These are phyloP conservation scores for Venturia aucupariae DNA, from an alignment of 2,329 filamentous ascomycete species.

Conservation along the genomic window DNA sequence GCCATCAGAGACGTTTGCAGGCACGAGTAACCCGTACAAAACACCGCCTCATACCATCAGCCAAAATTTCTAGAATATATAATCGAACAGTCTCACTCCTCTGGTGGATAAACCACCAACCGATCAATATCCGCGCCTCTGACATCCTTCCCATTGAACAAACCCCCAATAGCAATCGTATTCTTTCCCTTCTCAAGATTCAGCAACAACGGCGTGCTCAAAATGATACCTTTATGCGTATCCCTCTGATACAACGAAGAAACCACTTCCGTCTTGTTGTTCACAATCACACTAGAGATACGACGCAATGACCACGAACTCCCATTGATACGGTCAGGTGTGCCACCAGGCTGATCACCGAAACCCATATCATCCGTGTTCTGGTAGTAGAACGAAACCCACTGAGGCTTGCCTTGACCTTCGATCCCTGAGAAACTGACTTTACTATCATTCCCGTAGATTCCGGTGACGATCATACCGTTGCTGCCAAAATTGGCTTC, in stretches of 20 bases:
- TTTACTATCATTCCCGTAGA: slow-evolving; percentile 47
- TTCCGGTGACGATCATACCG: slow-evolving; percentile 41
- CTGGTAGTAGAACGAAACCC: slow-evolving; percentile 51
- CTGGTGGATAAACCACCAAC: slow-evolving; percentile 51
- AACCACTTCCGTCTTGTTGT: slow-evolving; percentile 40
- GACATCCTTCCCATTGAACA: slow-evolving; percentile 47
- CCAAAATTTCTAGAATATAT: too few relatives aligned
- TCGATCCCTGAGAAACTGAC: slow-evolving; percentile 42
- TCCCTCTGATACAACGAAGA: slow-evolving; percentile 46
- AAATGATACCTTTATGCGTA: slow-evolving; percentile 50
- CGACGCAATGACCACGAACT: slow-evolving; percentile 48
- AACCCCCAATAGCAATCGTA: slow-evolving; percentile 48
- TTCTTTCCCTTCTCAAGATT: slow-evolving; percentile 45
- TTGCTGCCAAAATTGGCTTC: slow-evolving; percentile 45
- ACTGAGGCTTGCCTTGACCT: slow-evolving; percentile 44
- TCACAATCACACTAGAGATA: slow-evolving; percentile 52
- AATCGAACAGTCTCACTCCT: too few relatives aligned
- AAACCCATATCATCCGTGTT: slow-evolving; percentile 55
- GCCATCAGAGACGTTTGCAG: too few relatives aligned
- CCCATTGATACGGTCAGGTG: slow-evolving; percentile 51
- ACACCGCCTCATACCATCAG: too few relatives aligned
- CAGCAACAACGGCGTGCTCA: slow-evolving; percentile 48
- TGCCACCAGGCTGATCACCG: slow-evolving; percentile 43
- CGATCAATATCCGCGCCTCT: slow-evolving; percentile 51
- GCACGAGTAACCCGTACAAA: too few relatives aligned